These are phyloP conservation scores for Trichophyton verrucosum DNA, from an alignment of 2,329 filamentous ascomycete genomes.

Conservation along the genomic window DNA sequence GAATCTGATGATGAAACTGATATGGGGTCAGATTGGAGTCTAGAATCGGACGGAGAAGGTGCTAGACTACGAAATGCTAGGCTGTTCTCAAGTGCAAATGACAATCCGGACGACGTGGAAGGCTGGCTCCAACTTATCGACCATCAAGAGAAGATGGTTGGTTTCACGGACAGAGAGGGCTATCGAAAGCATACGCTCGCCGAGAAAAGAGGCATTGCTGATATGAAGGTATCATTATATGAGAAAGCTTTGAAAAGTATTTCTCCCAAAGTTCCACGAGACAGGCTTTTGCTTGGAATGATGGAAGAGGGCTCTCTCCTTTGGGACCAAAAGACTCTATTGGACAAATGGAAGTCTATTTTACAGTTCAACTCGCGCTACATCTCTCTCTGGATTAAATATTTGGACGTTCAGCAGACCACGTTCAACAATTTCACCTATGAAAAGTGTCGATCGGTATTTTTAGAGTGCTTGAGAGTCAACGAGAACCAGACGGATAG, in stretches of 20 bases:
- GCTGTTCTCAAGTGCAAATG: conserved; percentile 51
- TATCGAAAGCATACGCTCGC: conserved; percentile 39
- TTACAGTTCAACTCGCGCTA: conserved; percentile 44
- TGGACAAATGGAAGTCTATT: conserved; percentile 53
- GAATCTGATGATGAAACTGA: conserved; percentile 38
- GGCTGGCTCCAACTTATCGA: conserved; percentile 68
- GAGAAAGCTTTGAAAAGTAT: conserved; percentile 59
- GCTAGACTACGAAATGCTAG: conserved; percentile 36
- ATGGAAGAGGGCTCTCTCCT: conserved; percentile 62
- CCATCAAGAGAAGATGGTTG: conserved; percentile 60
- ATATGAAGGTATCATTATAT: conserved; percentile 69
- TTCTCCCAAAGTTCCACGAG: conserved; percentile 35
- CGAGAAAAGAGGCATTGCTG: conserved; percentile 57
- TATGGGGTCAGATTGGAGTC: conserved; percentile 38
- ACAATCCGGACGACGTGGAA: conserved; percentile 53
- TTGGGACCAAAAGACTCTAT: conserved; percentile 54
- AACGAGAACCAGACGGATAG: conserved; percentile 16
- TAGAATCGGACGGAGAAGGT: conserved; percentile 32
- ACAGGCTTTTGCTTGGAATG: conserved; percentile 52
- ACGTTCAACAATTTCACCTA: conserved; percentile 55
- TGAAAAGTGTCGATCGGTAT: conserved; percentile 50
- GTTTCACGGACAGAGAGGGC: conserved; percentile 25
- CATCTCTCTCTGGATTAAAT: conserved; percentile 58
- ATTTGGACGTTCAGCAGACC: conserved; percentile 59
- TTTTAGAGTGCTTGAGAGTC: conserved; percentile 44